Evolutionary conservation across 1,284 basidiomycete species (phyloP).

Genomic region (Rhodotorula sp.): DNA sequence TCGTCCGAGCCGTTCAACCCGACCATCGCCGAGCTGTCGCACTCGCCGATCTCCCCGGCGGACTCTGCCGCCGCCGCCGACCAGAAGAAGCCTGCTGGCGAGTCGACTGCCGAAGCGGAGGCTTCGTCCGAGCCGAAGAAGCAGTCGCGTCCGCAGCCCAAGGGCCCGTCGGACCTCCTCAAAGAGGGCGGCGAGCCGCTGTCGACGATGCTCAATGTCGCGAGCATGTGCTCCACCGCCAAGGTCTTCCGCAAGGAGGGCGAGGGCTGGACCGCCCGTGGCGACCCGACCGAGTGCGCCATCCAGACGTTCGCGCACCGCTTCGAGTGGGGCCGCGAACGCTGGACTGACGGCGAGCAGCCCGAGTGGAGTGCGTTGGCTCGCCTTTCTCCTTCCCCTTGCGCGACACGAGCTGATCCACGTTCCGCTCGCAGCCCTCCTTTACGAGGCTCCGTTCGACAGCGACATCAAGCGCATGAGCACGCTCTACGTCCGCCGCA

Average conservation of each 20-base stretch:
- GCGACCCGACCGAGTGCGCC: constrained; percentile 66
- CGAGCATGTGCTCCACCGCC: constrained; percentile 57
- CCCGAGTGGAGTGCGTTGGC: constrained; percentile 36
- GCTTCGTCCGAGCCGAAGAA: constrained; percentile 17
- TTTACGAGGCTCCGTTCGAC: constrained; percentile 56
- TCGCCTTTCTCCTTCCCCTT: background rate
- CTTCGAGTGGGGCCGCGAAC: constrained; percentile 44
- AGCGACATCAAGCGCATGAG: constrained; percentile 67
- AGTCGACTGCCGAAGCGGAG: constrained; percentile 46
- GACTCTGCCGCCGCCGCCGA: constrained; percentile 20
- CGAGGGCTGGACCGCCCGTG: constrained; percentile 65
- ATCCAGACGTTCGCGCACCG: constrained; percentile 65
- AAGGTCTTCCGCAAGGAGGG: constrained; percentile 51
- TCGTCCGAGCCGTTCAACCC: constrained; percentile 41
- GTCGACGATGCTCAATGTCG: constrained; percentile 53
- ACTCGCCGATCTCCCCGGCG: constrained; percentile 15
- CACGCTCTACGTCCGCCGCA: constrained; percentile 53
- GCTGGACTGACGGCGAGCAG: constrained; percentile 27
- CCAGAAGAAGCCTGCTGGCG: constrained; percentile 39
- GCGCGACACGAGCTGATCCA: background rate
- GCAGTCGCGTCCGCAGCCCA: background rate
- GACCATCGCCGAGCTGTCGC: constrained; percentile 23
- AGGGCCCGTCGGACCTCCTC: constrained; percentile 42
- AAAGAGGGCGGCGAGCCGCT: constrained; percentile 48
- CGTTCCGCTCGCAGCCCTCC: constrained; percentile 45